Base-by-base conservation (phyloP, 768 basidiomycete species). In the Dictyophora rubrovolvata region DNA sequence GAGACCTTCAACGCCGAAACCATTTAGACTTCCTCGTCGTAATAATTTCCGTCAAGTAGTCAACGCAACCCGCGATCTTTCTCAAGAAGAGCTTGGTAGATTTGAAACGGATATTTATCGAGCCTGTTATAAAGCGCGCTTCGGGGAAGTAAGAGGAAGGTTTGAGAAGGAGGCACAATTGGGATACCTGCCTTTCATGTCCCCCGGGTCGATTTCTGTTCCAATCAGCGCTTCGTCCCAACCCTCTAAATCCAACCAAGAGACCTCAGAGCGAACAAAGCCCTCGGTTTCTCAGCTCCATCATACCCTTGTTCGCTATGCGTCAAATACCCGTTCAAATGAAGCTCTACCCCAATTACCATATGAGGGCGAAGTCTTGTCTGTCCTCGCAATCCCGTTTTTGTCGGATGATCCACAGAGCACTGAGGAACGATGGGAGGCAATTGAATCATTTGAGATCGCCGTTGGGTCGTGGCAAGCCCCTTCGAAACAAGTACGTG, bases 21-120 rank as follows among this genome's bases (percentile, higher is more conserved):
- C 73, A 5, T 81, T 79, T 35, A 73, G 79, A 14, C 74, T 75
- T 6, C 75, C 71, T 12, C 68, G 75, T 50, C 68, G 84, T 12
- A 83, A 79, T 1, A 28, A n/a, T n/a, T 82, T 85, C 62, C 75
- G 76, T 51, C 83, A 87, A 21, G 80, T 85, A 12, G 85, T 86
- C 0, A 86, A 87, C 35, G 77, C 82, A 58, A 84, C 74, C 2
- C 77, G 77, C 23, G 83, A 81, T 56, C 72, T 74, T 46, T 71
- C 72, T 18, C 69, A 73, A 0, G 79, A 82, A 48, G 79, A 83
- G 52, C 69, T 70, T 16, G 74, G 73, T 14, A 76, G 73, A 63
- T 77, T 86, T 53, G 73, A 77, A 4, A 76, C 78, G 55, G 84
- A 86, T 36, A 71, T 89, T 2, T 71, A 77, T 61, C 77, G 72